Percentiles rank a stretch among this genome's conserved stretches.
phyloP scores from a whole-genome alignment of 1,139 yeast species.

The Hansenula lynferdii region DNA sequence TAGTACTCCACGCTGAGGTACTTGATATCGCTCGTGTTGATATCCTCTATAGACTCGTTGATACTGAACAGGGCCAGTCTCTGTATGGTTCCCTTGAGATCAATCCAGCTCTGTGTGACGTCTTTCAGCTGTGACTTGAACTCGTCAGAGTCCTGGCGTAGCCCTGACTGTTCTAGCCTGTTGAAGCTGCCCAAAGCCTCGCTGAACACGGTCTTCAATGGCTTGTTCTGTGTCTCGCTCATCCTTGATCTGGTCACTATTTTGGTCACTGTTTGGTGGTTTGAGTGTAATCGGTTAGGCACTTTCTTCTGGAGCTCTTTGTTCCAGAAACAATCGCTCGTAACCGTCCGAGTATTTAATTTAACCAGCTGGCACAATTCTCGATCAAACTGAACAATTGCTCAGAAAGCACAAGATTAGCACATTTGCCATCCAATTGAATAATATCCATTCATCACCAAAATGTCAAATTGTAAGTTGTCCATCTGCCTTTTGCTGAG shows the following conservation, averaged over 20 bases:
- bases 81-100: slow-evolving; percentile 27
- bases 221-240: slow-evolving; percentile 1
- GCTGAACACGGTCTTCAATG: slow-evolving; percentile 4
- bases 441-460: too few relatives aligned
- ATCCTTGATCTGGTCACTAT: too few relatives aligned
- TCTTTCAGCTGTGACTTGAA: slow-evolving; percentile 25
- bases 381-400: too few relatives aligned
- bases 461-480: too few relatives aligned
- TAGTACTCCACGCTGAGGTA: slow-evolving; percentile 49
- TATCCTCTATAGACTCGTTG: slow-evolving; percentile 55
- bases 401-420: too few relatives aligned
- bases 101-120: slow-evolving; percentile 24
- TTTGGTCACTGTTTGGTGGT: too few relatives aligned
- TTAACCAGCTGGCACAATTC: too few relatives aligned
- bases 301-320: too few relatives aligned
- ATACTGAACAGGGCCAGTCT: slow-evolving; percentile 48
- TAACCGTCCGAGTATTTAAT: too few relatives aligned
- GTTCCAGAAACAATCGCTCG: too few relatives aligned
- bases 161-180: not conserved
- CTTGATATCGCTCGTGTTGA: slow-evolving; percentile 51
- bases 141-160: slow-evolving; percentile 30
- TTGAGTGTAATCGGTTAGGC: too few relatives aligned
- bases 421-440: too few relatives aligned
- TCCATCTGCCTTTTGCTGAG: not conserved
- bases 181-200: not conserved